These are phyloP conservation scores for Leavenworthia alabamica DNA, from an alignment of 345 rosid species.

Conservation along the genomic window DNA sequence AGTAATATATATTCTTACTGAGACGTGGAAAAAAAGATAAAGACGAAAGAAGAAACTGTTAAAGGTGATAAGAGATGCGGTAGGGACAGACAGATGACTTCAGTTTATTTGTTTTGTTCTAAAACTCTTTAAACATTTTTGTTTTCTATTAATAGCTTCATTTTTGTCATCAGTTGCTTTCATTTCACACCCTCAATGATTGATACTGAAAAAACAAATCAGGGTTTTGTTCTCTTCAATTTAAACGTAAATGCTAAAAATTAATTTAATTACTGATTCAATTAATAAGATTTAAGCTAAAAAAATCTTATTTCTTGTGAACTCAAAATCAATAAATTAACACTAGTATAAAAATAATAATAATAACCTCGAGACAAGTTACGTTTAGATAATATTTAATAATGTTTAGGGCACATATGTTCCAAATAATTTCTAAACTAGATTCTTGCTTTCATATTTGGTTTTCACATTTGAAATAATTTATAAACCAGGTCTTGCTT, in stretches of 20 bases:
- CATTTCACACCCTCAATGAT: slow-evolving; percentile 22
- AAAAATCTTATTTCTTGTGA: no score
- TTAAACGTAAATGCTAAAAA: no score
- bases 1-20: not conserved
- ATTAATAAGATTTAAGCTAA: no score
- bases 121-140: not conserved
- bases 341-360: no score
- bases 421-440: slow-evolving; percentile 12
- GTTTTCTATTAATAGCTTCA: no score
- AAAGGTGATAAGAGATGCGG: slow-evolving; percentile 14
- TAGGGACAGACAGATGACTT: slow-evolving; percentile 18
- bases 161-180: not conserved
- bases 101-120: slow-evolving; percentile 24
- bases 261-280: no score
- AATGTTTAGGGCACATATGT: not conserved
- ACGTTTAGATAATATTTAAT: slow-evolving; percentile 15
- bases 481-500: no score
- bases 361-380: slow-evolving; percentile 23
- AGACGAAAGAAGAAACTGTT: slow-evolving; percentile 19
- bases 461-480: slow-evolving; percentile 17
- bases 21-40: not conserved
- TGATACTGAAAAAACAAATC: no score
- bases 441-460: slow-evolving; percentile 19
- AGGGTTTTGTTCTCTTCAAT: no score
- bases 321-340: no score